These are phyloP conservation scores for Arctium minus DNA, from an alignment of 129 eudicot species.

Conservation along the genomic window DNA sequence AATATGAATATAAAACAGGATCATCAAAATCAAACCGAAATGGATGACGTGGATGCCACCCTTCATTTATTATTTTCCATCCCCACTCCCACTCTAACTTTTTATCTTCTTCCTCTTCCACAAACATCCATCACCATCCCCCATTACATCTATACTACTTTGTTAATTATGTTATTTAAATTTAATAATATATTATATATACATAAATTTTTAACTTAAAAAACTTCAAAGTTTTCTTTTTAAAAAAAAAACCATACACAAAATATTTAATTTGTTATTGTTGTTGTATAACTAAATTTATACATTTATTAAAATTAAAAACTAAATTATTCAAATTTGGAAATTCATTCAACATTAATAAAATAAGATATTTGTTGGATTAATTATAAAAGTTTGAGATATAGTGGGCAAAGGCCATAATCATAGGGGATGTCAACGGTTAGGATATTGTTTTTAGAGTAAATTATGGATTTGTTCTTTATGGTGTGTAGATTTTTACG, in stretches of 20 bases:
- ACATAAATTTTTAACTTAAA: too few relatives aligned
- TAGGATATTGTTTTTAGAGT: neutral
- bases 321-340: neutral
- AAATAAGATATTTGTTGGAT: neutral
- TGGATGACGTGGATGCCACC: conserved; percentile 28
- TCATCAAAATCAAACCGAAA: conserved; percentile 20
- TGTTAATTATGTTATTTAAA: neutral
- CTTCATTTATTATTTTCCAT: conserved; percentile 1
- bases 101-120: conserved; percentile 24
- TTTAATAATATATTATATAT: neutral
- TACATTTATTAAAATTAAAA: too few relatives aligned
- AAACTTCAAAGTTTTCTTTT: too few relatives aligned
- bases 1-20: neutral
- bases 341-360: neutral
- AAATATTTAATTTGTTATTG: neutral
- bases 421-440: neutral
- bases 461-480: too few relatives aligned
- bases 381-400: neutral
- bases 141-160: neutral
- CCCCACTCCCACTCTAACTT: neutral
- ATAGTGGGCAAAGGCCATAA: neutral
- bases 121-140: neutral
- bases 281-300: neutral
- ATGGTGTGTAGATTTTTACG: too few relatives aligned
- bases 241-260: too few relatives aligned